Conservation (phyloP, 495 filamentous ascomycete species). For the Sporormia fimetaria region DNA sequence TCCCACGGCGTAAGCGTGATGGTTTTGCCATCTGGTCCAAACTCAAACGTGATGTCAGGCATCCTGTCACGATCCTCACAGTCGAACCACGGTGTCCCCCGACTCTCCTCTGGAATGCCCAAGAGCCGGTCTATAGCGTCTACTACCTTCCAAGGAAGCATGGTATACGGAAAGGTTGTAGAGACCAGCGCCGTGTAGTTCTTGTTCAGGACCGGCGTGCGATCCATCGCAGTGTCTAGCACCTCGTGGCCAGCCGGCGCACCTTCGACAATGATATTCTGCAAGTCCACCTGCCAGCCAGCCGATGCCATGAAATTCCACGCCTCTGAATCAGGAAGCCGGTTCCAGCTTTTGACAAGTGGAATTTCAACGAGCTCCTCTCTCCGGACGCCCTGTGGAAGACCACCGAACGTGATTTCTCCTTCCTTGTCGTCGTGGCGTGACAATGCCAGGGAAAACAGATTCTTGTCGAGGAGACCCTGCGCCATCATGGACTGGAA, state of each 20-base stretch:
- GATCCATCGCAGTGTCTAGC: not conserved
- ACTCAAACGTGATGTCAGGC: conserved; percentile 5
- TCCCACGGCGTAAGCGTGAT: conserved; percentile 6
- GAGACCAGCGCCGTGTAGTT: conserved; percentile 5
- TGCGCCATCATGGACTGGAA: conserved; percentile 11
- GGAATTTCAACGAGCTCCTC: conserved; percentile 6
- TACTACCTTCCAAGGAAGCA: conserved; percentile 1
- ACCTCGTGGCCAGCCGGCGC: too few relatives aligned
- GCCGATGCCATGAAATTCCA: not conserved
- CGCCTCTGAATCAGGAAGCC: not conserved
- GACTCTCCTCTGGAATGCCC: not conserved
- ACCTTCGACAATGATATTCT: conserved; percentile 1
- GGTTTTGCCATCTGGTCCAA: conserved; percentile 2
- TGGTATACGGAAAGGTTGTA: conserved; percentile 1
- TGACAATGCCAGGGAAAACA: conserved; percentile 4
- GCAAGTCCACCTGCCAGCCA: conserved; percentile 4
- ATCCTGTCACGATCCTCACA: not conserved
- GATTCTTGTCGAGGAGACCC: conserved; percentile 2
- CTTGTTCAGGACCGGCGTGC: not conserved
- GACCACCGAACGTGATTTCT: conserved; percentile 5
- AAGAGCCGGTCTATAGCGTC: not conserved
- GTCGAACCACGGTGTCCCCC: too few relatives aligned
- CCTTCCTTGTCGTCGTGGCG: conserved; percentile 5
- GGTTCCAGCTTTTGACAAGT: conserved; percentile 4
- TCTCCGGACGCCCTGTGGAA: not conserved